These are phyloP conservation scores for Stagonosporopsis tanaceti DNA, from an alignment of 2,329 filamentous ascomycete species.

Conservation along the genomic window DNA sequence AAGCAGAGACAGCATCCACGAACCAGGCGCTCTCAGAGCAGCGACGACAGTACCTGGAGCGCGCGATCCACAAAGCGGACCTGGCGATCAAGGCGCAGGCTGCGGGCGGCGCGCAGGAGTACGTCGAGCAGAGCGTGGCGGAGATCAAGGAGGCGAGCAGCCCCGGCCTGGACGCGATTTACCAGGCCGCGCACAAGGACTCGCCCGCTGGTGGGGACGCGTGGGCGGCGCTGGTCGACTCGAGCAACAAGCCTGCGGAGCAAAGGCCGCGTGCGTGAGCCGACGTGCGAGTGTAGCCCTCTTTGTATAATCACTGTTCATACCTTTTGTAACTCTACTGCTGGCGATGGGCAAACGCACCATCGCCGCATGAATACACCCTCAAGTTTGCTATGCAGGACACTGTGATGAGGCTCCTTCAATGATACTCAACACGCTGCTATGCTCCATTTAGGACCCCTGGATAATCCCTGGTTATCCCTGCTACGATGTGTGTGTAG, in stretches of 20 bases:
- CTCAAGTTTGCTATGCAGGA: neutral
- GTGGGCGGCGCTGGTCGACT: constrained; percentile 28
- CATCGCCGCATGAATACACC: neutral
- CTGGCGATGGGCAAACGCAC: constrained; percentile 3
- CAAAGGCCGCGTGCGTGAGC: constrained; percentile 12
- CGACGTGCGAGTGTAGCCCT: neutral
- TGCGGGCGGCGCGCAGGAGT: constrained; percentile 25
- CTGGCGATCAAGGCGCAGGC: constrained; percentile 28
- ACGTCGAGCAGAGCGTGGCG: constrained; percentile 26
- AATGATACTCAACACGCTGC: neutral
- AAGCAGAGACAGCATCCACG: constrained; percentile 32
- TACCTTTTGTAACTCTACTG: constrained; percentile 17
- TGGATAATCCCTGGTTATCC: no score
- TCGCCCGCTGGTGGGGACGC: constrained; percentile 21
- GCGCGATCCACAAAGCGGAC: constrained; percentile 33
- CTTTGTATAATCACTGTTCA: constrained; percentile 18
- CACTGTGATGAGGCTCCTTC: neutral
- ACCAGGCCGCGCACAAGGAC: constrained; percentile 1
- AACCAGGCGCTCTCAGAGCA: constrained; percentile 23
- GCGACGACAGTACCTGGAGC: constrained; percentile 25
- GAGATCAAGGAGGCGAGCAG: constrained; percentile 16
- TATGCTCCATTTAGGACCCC: no score
- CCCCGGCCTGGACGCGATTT: constrained; percentile 10
- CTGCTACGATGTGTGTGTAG: no score
- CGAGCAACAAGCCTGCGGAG: constrained; percentile 19